phyloP scores from a whole-genome alignment of 768 basidiomycete genomes.

The Pilatotrama ljubarskyi region DNA sequence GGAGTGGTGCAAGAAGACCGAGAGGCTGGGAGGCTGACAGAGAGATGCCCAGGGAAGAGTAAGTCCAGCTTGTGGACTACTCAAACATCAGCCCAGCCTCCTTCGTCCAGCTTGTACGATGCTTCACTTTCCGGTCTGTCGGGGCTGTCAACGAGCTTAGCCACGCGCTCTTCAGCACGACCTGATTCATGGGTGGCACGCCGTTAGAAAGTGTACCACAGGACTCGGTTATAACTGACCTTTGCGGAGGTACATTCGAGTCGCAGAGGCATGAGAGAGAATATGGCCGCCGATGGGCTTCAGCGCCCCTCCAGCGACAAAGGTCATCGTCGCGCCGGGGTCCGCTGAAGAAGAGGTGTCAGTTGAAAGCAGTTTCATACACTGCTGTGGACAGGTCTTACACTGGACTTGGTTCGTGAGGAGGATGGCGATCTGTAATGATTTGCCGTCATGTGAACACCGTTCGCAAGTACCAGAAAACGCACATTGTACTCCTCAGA shows the following conservation, averaged over 20 bases:
- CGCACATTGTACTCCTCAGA: slow-evolving; percentile 88
- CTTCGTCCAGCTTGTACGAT: slow-evolving; percentile 88
- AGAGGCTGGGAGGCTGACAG: no score
- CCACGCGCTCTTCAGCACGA: slow-evolving; percentile 87
- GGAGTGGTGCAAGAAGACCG: no score
- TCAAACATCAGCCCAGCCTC: slow-evolving; percentile 86
- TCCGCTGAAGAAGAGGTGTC: slow-evolving; percentile 59
- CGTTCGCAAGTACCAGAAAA: neutral
- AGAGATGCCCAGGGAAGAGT: no score
- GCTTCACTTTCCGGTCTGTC: slow-evolving; percentile 90
- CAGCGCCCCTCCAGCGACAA: slow-evolving; percentile 89
- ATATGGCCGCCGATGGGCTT: slow-evolving; percentile 93
- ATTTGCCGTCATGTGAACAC: neutral
- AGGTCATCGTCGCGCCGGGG: slow-evolving; percentile 93
- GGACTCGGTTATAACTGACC: slow-evolving; percentile 44
- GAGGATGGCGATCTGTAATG: slow-evolving; percentile 70
- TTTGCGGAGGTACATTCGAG: slow-evolving; percentile 85
- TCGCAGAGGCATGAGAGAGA: slow-evolving; percentile 84
- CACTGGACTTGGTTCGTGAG: slow-evolving; percentile 95
- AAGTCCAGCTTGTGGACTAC: neutral
- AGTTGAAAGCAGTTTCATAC: neutral
- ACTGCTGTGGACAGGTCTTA: slow-evolving; percentile 31
- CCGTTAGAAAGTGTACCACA: neutral
- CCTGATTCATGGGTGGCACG: slow-evolving; percentile 45
- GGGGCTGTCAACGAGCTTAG: slow-evolving; percentile 87